phyloP scores from a whole-genome alignment of 2,329 filamentous ascomycete species.

The Aspergillus candidus region DNA sequence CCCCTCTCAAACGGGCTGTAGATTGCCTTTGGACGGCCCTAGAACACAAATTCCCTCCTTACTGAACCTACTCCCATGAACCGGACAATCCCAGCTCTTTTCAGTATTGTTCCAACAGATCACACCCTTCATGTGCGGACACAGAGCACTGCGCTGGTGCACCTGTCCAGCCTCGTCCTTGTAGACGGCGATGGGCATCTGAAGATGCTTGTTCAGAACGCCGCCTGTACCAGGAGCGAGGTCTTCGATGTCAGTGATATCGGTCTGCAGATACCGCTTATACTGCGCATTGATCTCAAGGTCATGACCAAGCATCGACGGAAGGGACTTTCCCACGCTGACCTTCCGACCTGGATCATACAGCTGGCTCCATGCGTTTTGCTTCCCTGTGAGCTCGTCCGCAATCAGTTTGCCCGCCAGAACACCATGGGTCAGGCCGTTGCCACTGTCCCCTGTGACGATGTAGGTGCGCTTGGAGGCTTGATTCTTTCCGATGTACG shows the following conservation, averaged over 20 bases:
- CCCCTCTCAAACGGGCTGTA: constrained; percentile 19
- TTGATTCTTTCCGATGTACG: constrained; percentile 52
- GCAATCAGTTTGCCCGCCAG: constrained; percentile 49
- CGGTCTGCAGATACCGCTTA: constrained; percentile 48
- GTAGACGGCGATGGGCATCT: constrained; percentile 50
- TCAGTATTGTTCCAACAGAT: constrained; percentile 52
- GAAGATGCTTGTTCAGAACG: constrained; percentile 45
- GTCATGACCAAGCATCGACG: constrained; percentile 46
- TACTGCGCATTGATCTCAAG: constrained; percentile 53
- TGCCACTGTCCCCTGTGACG: constrained; percentile 53
- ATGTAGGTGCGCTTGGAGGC: constrained; percentile 49
- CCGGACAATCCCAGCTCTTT: constrained; percentile 52
- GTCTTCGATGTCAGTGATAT: constrained; percentile 54
- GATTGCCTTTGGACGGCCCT: constrained; percentile 35
- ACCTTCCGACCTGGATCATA: constrained; percentile 48
- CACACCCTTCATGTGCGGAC: constrained; percentile 52
- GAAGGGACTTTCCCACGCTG: constrained; percentile 42
- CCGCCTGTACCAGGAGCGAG: constrained; percentile 46
- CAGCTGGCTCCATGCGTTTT: constrained; percentile 46
- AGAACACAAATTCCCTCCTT: constrained; percentile 39
- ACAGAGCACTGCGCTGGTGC: constrained; percentile 49
- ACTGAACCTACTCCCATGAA: constrained; percentile 41
- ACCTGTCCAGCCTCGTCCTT: constrained; percentile 50
- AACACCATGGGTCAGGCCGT: constrained; percentile 53
- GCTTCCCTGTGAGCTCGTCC: constrained; percentile 47